Evolutionary conservation across 768 basidiomycete species (phyloP), one percentile per base, ranked within the genome.

Genomic region (Boletus vermiculosoides): DNA sequence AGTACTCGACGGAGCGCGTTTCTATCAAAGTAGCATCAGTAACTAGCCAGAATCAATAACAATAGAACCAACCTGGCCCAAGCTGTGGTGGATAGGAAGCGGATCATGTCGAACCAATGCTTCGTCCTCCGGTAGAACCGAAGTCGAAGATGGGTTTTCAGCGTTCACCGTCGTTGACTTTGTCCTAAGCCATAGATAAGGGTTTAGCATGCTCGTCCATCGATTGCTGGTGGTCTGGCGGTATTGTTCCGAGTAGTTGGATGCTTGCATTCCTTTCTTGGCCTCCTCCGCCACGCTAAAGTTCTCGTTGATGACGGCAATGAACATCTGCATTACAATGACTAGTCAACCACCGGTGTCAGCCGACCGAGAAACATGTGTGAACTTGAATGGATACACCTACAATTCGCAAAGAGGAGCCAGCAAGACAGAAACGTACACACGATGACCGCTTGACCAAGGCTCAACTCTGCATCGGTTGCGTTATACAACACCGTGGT

Each of bases 251-350:
- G 81, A 84, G 67, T 85, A 88, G 46, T 84, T 80, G 7, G 84
- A 83, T 6, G 88, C 85, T 71, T 97, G 96, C 59, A 88, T 81
- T 16, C 82, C 81, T 51, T 87, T 84, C 76, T 98, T 98, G 28
- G 85, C 81, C 67, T 95, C 92, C 66, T 98, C 96, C 0, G 93
- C 93, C 6, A 97, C 85, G 23, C 87, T 80, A 64, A 98, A 98
- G 72, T 95, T 96, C 77, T 95, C 94, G 66, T 94, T 92, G 78
- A 97, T 94, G 45, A 96, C 94, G 34, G 96, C 96, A 65, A 98
- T 92, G 76, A 98, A 97, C 87, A 98, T 89, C 68, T 96, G 94
- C 48, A 96, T 71, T 10, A 96, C 80, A 64, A 96, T 92, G 77
- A 93, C 94, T 95, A 56, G 41, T 54, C 39, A 61, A 47, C 28